Evolutionary conservation across 208 protist species (phyloP).

Genomic region (Acanthamoeba triangularis): DNA sequence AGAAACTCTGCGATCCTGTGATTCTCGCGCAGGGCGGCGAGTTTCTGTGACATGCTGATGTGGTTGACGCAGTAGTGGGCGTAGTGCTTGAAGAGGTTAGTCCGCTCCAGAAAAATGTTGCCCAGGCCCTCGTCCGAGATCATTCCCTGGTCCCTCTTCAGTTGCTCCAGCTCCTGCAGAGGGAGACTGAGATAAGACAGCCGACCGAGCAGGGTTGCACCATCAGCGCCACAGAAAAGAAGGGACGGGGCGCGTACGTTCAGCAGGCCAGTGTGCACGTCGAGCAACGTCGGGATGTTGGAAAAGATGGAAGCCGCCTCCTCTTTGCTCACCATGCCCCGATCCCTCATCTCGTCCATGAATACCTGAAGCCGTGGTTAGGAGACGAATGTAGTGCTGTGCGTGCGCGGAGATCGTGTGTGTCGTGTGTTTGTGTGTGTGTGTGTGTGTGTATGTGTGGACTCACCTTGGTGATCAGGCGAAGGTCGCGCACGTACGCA

Average conservation of each 20-base stretch:
- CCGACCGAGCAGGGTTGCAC: no score
- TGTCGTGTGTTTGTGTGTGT: no score
- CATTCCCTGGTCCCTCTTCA: background rate
- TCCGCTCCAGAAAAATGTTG: constrained; percentile 4
- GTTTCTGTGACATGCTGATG: background rate
- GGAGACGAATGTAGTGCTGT: background rate
- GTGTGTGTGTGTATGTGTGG: background rate
- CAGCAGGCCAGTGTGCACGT: background rate
- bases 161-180: background rate
- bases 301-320: constrained; percentile 49
- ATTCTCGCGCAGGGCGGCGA: background rate
- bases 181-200: no score
- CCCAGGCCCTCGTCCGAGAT: constrained; percentile 39
- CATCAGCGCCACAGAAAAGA: no score
- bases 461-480: background rate
- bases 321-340: background rate
- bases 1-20: constrained; percentile 18
- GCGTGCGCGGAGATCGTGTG: background rate
- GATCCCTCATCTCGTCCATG: background rate
- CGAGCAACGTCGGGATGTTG: constrained; percentile 58
- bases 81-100: constrained; percentile 73
- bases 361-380: constrained; percentile 18
- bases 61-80: constrained; percentile 74
- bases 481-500: constrained; percentile 3
- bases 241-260: background rate